Conservation (phyloP, 345 rosid genomes). For the Pistacia atlantica region DNA sequence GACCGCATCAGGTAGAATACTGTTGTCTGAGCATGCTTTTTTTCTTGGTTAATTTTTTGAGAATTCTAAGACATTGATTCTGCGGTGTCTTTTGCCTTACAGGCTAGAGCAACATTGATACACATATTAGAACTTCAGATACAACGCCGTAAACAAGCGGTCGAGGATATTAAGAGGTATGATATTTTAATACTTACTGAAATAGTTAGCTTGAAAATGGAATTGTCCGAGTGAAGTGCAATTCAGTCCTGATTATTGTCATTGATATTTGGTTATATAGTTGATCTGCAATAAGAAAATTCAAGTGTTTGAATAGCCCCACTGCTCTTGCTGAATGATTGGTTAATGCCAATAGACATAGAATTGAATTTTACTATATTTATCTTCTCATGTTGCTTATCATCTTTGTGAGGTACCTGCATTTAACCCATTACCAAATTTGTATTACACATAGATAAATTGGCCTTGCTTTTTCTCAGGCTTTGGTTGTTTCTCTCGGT, state of each 20-base stretch:
- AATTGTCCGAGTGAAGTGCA: background rate
- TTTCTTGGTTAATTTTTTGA: background rate
- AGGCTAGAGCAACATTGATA: constrained; percentile 95
- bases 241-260: background rate
- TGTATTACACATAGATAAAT: background rate
- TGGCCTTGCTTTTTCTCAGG: background rate
- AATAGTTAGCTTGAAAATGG: background rate
- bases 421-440: no score
- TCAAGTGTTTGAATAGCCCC: no score
- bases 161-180: constrained; percentile 92
- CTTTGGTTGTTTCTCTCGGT: background rate
- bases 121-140: constrained; percentile 92
- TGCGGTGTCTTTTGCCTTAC: constrained; percentile 1
- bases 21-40: constrained; percentile 1
- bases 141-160: constrained; percentile 80
- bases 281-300: no score
- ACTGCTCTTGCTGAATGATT: background rate
- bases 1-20: constrained; percentile 83
- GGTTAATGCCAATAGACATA: background rate
- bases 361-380: no score
- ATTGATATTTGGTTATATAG: background rate
- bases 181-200: constrained; percentile 4
- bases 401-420: background rate
- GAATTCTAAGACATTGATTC: background rate
- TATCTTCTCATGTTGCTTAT: background rate